Conservation (phyloP, 306 rosid genomes). For the Gillenia trifoliata region DNA sequence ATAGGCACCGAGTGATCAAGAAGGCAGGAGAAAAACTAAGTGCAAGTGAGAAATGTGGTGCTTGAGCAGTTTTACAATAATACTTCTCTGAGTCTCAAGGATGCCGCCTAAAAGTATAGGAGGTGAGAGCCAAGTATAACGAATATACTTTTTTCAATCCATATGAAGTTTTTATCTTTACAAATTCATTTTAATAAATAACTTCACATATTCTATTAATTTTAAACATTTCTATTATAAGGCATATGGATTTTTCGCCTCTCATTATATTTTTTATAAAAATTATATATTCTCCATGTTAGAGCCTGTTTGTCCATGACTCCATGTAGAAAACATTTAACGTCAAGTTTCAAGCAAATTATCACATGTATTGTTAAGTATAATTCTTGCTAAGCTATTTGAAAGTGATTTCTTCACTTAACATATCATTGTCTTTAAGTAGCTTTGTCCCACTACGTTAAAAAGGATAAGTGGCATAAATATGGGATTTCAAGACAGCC, state of each 20-base stretch:
- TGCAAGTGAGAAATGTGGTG: slow-evolving; percentile 73
- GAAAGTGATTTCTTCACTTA: background rate
- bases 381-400: background rate
- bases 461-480: slow-evolving; percentile 94
- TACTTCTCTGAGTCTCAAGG: slow-evolving; percentile 92
- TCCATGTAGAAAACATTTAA: background rate
- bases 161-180: background rate
- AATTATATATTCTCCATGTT: background rate
- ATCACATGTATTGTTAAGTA: background rate
- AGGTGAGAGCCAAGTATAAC: slow-evolving; percentile 42
- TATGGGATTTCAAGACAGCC: slow-evolving; percentile 93
- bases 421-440: slow-evolving; percentile 20
- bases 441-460: slow-evolving; percentile 92
- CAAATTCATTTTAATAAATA: no score
- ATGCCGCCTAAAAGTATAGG: slow-evolving; percentile 88
- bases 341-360: background rate
- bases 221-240: background rate
- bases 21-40: slow-evolving; percentile 46
- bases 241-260: background rate
- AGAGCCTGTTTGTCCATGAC: background rate
- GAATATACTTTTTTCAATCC: background rate
- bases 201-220: background rate
- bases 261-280: background rate
- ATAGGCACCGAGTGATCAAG: slow-evolving; percentile 41
- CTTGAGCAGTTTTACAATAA: slow-evolving; percentile 75